Evolutionary conservation across 345 rosid species (phyloP).

Genomic region (Lumnitzera racemosa): DNA sequence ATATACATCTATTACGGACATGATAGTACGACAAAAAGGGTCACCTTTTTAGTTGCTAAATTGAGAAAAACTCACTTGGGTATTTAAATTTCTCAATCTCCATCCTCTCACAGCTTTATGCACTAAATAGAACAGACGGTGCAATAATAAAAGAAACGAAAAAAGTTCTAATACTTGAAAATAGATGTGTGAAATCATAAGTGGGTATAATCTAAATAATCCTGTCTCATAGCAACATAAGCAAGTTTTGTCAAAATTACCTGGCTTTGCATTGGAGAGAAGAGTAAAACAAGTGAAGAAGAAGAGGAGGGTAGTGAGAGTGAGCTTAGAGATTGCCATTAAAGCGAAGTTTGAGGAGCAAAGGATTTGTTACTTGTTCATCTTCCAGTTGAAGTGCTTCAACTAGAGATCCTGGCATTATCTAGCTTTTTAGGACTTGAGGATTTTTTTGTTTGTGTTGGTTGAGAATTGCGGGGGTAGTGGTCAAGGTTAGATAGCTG

Average conservation of each 20-base stretch:
- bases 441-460: not conserved
- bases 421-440: constrained; percentile 17
- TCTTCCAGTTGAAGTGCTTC: constrained; percentile 36
- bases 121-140: too few relatives aligned
- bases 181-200: not conserved
- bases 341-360: constrained; percentile 35
- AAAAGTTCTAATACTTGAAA: too few relatives aligned
- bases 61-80: too few relatives aligned
- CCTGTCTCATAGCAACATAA: too few relatives aligned
- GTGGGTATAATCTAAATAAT: too few relatives aligned
- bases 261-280: constrained; percentile 5
- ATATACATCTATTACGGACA: too few relatives aligned
- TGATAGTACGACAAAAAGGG: too few relatives aligned
- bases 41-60: too few relatives aligned
- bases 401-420: constrained; percentile 62
- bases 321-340: constrained; percentile 53
- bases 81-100: too few relatives aligned
- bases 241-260: not conserved
- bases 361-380: constrained; percentile 6
- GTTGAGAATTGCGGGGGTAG: constrained; percentile 2
- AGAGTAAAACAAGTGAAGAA: constrained; percentile 11
- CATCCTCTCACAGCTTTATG: too few relatives aligned
- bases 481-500: not conserved
- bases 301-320: constrained; percentile 16
- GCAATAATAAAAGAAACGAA: too few relatives aligned